Base-by-base conservation (phyloP, 2,329 filamentous ascomycete genomes). In the Neonectria sp. region DNA sequence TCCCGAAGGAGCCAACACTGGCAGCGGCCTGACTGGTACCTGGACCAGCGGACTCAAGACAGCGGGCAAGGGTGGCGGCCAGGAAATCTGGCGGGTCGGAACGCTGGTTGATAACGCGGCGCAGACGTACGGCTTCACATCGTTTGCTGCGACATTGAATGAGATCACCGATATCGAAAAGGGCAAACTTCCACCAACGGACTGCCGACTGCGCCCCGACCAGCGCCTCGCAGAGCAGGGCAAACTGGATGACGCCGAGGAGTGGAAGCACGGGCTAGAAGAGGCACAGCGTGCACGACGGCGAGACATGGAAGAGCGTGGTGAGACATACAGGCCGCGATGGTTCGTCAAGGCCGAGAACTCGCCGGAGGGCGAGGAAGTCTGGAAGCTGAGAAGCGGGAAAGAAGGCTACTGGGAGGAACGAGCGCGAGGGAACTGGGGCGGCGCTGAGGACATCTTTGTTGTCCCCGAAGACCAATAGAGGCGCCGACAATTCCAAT, bases 341-440 rank as follows among this genome's bases (percentile, higher is more conserved):
- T 99, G 95, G 95, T 99, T 99, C 78, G 88, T 90, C 59, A 91
- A 88, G 81, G 90, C 93, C 9, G 85, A 86, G n/a, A 85, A 87
- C 27, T 83, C 82, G 3, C 82, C 83, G 15, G 86, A 88, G 55
- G 88, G 87, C 4, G 91, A 93, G 77, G 90, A 93, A 77, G 85
- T 92, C 12, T 93, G 93, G 93, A 88, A 90, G 75, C 80, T 97
- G 70, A 96, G 91, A 83, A 85, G 85, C 3, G 94, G 95, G 24
- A 95, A 92, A 81, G 94, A 97, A 21, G 91, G 94, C 9, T 99
- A 99, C 82, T 99, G 96, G 96, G 95, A 97, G 78, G 92, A 94
- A 81, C 88, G 95, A 68, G 87, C 85, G 3, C 88, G 84, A 70
- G 91, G 91, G 1, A 84, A 84, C 63, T 97, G 93, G 94, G 79